These are phyloP conservation scores for Yamadazyma epiphylla DNA, from an alignment of 1,139 yeast species.

Conservation along the genomic window DNA sequence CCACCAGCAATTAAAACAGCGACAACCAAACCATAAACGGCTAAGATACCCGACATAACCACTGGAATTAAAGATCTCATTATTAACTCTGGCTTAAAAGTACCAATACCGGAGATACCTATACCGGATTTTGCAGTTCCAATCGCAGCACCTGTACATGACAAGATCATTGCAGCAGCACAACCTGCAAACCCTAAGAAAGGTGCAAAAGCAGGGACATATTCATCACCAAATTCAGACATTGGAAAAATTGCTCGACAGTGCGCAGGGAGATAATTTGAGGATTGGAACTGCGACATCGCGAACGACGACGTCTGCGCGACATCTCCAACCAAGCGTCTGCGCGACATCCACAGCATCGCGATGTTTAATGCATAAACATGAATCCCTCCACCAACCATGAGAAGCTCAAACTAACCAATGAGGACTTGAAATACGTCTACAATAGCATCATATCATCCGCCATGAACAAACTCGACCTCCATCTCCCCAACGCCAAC, in stretches of 20 bases:
- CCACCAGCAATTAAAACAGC: conserved; percentile 95
- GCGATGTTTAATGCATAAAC: too few relatives aligned
- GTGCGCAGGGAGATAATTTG: background rate
- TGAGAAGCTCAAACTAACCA: conserved; percentile 43
- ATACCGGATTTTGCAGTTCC: conserved; percentile 99
- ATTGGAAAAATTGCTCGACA: conserved; percentile 6
- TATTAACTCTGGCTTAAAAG: conserved; percentile 76
- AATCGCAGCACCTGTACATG: conserved; percentile 94
- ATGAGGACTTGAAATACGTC: conserved; percentile 49
- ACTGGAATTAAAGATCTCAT: conserved; percentile 90
- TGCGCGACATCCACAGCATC: too few relatives aligned
- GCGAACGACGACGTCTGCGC: conserved; percentile 1
- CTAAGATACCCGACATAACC: conserved; percentile 96
- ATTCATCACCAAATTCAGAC: conserved; percentile 48
- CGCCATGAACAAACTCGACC: conserved; percentile 39
- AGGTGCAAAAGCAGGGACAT: conserved; percentile 86
- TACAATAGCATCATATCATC: conserved; percentile 38
- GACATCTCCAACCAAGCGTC: too few relatives aligned
- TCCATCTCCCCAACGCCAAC: conserved; percentile 47
- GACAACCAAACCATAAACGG: conserved; percentile 94
- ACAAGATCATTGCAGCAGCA: conserved; percentile 84
- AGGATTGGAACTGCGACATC: background rate
- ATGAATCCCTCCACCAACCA: conserved; percentile 19
- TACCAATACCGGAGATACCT: conserved; percentile 91
- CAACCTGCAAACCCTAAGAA: conserved; percentile 96